phyloP scores from a whole-genome alignment of 2,329 filamentous ascomycete genomes.

The Tolypocladium pustulatum region DNA sequence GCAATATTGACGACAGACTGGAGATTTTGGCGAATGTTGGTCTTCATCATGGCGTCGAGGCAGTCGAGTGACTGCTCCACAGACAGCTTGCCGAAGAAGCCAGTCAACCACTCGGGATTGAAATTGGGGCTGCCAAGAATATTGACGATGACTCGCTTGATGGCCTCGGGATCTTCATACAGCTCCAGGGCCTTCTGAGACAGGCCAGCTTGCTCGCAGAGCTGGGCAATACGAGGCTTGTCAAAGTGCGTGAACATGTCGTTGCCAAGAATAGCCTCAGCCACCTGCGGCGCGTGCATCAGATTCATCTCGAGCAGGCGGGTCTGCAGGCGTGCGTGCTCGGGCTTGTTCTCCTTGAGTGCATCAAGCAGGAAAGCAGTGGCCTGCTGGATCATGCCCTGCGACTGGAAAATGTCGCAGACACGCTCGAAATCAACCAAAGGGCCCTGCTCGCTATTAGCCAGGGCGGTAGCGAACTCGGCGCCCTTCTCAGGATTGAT shows the following conservation, averaged over 20 bases:
- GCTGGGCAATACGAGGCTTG: conserved; percentile 72
- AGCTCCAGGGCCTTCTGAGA: conserved; percentile 83
- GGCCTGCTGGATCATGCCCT: conserved; percentile 94
- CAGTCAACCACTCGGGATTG: conserved; percentile 81
- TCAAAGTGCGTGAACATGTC: conserved; percentile 99
- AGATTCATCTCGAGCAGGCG: conserved; percentile 96
- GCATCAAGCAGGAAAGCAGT: conserved; percentile 97
- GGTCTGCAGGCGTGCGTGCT: conserved; percentile 89
- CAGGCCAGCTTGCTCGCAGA: conserved; percentile 90
- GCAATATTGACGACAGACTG: conserved; percentile 91
- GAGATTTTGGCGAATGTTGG: conserved; percentile 94
- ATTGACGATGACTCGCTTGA: conserved; percentile 85
- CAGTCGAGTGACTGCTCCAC: conserved; percentile 92
- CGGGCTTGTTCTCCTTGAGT: conserved; percentile 85
- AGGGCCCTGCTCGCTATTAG: conserved; percentile 77
- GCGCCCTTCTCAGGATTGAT: conserved; percentile 88
- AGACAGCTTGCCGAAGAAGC: conserved; percentile 88
- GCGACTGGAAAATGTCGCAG: conserved; percentile 95
- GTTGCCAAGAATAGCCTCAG: conserved; percentile 93
- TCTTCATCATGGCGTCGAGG: conserved; percentile 90
- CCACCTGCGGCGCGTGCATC: conserved; percentile 90
- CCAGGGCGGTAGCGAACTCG: conserved; percentile 88
- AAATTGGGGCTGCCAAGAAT: conserved; percentile 75
- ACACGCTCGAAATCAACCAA: conserved; percentile 89
- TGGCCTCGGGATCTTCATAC: conserved; percentile 77